Conservation (phyloP, 225 moss, liverwort and hornwort species). For the Anthoceros angustus region DNA sequence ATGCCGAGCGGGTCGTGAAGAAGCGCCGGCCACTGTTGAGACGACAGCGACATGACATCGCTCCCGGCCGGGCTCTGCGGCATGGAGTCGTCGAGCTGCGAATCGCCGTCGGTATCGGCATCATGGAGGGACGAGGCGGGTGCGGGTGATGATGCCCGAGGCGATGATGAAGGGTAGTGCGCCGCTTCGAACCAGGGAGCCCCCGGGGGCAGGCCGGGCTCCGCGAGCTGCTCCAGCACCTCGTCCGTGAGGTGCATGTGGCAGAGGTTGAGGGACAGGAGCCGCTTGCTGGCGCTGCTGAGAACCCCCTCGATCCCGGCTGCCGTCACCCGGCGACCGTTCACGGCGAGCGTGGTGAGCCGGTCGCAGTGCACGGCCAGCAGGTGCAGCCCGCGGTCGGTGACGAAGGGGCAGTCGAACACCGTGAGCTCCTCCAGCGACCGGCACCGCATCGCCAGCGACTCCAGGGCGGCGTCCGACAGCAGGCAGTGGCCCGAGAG, state of each 20-base stretch:
- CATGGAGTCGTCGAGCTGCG: too few relatives aligned
- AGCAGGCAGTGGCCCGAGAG: conserved; percentile 11
- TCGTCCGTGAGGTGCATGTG: conserved; percentile 10
- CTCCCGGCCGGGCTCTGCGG: too few relatives aligned
- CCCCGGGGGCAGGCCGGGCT: conserved; percentile 4
- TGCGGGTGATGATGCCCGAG: neutral
- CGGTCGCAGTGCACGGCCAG: conserved; percentile 6
- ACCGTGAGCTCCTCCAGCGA: conserved; percentile 7
- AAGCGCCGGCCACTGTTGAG: too few relatives aligned
- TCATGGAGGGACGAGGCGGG: too few relatives aligned
- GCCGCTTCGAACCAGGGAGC: too few relatives aligned
- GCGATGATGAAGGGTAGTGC: neutral
- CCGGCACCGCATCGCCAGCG: conserved; percentile 6
- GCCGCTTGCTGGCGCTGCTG: conserved; percentile 6
- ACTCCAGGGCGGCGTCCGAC: conserved; percentile 5
- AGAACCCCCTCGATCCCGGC: conserved; percentile 9
- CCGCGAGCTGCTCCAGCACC: conserved; percentile 7
- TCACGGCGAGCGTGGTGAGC: conserved; percentile 9
- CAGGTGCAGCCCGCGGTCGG: conserved; percentile 10
- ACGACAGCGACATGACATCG: too few relatives aligned
- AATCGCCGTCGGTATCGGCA: too few relatives aligned
- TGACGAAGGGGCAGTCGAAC: conserved; percentile 12
- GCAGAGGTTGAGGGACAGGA: conserved; percentile 9
- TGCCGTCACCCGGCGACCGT: conserved; percentile 11
- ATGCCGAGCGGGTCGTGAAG: too few relatives aligned